Conservation (phyloP, 176 grass and related monocot genomes). For the Secale cereale region DNA sequence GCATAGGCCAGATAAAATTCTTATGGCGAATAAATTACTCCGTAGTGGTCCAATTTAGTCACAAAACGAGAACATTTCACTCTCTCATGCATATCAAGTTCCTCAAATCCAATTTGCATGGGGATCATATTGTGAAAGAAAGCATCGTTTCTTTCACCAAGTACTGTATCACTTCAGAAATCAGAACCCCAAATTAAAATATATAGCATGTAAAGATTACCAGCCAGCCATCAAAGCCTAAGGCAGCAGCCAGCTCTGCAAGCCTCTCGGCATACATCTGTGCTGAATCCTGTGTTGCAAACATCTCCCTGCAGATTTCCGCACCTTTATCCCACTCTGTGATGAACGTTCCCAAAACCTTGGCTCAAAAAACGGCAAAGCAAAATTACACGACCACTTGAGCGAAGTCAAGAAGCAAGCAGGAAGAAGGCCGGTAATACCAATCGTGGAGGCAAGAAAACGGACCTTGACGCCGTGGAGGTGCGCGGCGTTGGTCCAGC, state of each 20-base stretch:
- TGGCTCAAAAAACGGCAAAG: not conserved
- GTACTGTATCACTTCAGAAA: not conserved
- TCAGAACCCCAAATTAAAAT: not conserved
- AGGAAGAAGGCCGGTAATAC: not conserved
- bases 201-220: constrained; percentile 38
- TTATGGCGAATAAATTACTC: not conserved
- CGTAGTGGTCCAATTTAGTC: not conserved
- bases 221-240: constrained; percentile 96
- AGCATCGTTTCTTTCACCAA: not conserved
- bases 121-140: not conserved
- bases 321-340: constrained; percentile 72
- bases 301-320: constrained; percentile 57
- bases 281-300: constrained; percentile 61
- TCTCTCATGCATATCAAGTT: not conserved
- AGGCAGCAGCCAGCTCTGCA: constrained; percentile 55
- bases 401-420: not conserved
- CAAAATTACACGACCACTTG: not conserved
- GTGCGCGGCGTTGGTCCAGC: constrained; percentile 92
- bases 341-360: constrained; percentile 88
- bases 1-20: not conserved
- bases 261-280: constrained; percentile 78
- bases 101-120: not conserved
- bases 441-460: not conserved
- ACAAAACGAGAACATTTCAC: not conserved
- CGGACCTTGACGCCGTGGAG: constrained; percentile 81